Evolutionary conservation across 2,329 filamentous ascomycete species (phyloP).

Genomic region (Aspergillus hiratsukae): DNA sequence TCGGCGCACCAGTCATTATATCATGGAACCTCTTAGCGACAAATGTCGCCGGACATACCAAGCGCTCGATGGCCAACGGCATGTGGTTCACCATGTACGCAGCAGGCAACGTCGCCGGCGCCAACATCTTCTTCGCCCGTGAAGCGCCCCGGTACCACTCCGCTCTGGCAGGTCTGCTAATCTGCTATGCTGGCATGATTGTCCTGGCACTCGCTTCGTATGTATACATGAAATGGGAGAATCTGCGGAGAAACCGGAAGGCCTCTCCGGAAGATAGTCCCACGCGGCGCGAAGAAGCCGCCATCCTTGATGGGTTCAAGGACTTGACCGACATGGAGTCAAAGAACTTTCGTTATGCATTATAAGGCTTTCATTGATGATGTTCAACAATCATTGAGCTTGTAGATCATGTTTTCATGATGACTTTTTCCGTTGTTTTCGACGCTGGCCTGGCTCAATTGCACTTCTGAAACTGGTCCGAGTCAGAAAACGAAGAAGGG

Average conservation of each 20-base stretch:
- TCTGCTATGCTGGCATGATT: slow-evolving; percentile 43
- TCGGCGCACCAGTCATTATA: slow-evolving; percentile 49
- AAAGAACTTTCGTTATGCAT: slow-evolving; percentile 32
- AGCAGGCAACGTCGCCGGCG: slow-evolving; percentile 47
- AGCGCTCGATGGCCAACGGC: slow-evolving; percentile 47
- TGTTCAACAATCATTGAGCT: neutral
- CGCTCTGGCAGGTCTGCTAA: slow-evolving; percentile 40
- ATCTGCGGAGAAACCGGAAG: slow-evolving; percentile 16
- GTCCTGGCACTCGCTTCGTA: slow-evolving; percentile 26
- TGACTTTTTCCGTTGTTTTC: neutral
- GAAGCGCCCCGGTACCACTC: slow-evolving; percentile 45
- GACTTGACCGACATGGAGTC: slow-evolving; percentile 36
- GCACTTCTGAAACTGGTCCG: too few species aligned
- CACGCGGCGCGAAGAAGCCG: slow-evolving; percentile 9
- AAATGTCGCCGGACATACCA: slow-evolving; percentile 50
- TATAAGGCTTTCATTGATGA: neutral
- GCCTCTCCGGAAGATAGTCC: neutral
- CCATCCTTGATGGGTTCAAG: slow-evolving; percentile 31
- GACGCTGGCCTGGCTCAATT: neutral
- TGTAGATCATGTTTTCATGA: neutral
- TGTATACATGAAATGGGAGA: slow-evolving; percentile 22
- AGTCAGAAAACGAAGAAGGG: neutral
- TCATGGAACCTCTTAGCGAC: slow-evolving; percentile 49
- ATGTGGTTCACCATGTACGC: slow-evolving; percentile 48
- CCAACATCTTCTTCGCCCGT: slow-evolving; percentile 44